Conservation (phyloP, 371 early-diverging fungal species). For the Mucor piriformis region DNA sequence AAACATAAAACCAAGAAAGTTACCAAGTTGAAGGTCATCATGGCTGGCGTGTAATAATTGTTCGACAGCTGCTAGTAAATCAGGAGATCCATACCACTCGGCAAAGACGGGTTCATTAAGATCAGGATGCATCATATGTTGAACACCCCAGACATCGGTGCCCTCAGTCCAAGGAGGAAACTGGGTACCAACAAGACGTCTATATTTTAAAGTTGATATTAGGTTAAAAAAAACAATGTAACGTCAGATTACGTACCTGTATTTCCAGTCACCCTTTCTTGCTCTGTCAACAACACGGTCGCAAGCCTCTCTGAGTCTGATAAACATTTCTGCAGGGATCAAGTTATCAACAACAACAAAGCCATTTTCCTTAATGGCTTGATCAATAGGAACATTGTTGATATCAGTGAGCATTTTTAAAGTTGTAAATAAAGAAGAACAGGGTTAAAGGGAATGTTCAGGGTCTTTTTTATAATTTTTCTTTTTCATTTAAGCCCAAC, state of each 20-base stretch:
- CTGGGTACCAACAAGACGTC: conserved; percentile 57
- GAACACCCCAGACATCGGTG: conserved; percentile 62
- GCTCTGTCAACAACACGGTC: conserved; percentile 53
- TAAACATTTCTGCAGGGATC: conserved; percentile 42
- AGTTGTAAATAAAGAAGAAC: neutral
- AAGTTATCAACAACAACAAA: conserved; percentile 58
- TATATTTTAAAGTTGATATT: neutral
- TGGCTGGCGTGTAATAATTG: conserved; percentile 43
- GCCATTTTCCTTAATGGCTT: conserved; percentile 45
- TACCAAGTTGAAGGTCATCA: conserved; percentile 53
- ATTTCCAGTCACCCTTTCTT: conserved; percentile 55
- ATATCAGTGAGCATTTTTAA: conserved; percentile 43
- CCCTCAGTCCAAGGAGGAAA: conserved; percentile 64
- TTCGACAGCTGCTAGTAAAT: conserved; percentile 45
- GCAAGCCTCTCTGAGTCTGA: conserved; percentile 45
- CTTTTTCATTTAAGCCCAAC: neutral
- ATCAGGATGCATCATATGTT: conserved; percentile 55
- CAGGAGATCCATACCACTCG: conserved; percentile 54
- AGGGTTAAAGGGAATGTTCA: neutral
- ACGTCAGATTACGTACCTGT: conserved; percentile 31
- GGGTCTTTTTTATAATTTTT: neutral
- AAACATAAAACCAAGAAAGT: neutral
- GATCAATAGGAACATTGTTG: conserved; percentile 42
- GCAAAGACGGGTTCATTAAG: conserved; percentile 53
- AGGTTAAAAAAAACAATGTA: neutral